phyloP scores from a whole-genome alignment of 352 stramenopile species.

The Pythium vanterpoolii region DNA sequence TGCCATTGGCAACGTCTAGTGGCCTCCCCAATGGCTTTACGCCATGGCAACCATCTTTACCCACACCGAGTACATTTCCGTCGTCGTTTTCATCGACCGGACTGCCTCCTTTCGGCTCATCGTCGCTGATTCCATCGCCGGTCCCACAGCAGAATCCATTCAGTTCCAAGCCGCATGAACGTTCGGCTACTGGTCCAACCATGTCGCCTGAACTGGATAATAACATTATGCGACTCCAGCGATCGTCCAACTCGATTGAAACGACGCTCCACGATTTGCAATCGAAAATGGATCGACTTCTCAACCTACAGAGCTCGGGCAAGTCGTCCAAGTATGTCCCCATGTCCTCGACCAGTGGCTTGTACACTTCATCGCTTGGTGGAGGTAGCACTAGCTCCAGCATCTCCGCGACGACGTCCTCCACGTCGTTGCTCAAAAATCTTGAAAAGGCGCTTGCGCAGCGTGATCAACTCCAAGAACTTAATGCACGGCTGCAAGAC shows the following conservation, averaged over 20 bases:
- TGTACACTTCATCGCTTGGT: constrained; percentile 34
- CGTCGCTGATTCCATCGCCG: constrained; percentile 20
- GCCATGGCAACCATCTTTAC: constrained; percentile 16
- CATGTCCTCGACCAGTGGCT: constrained; percentile 20
- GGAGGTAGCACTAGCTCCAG: constrained; percentile 1
- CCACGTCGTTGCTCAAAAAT: constrained; percentile 58
- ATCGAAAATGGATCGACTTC: constrained; percentile 74
- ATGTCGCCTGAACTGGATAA: constrained; percentile 47
- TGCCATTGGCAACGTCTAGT: neutral
- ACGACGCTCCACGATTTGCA: constrained; percentile 68
- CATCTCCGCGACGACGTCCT: constrained; percentile 12
- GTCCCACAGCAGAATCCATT: constrained; percentile 30
- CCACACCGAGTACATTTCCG: constrained; percentile 6
- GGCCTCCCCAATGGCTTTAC: constrained; percentile 11
- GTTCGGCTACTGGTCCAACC: constrained; percentile 4
- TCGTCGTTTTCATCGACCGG: constrained; percentile 9
- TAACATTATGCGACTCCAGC: constrained; percentile 62
- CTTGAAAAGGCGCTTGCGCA: constrained; percentile 70
- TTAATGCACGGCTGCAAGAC: constrained; percentile 45
- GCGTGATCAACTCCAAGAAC: constrained; percentile 61
- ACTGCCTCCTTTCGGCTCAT: constrained; percentile 11
- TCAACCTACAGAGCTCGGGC: constrained; percentile 52
- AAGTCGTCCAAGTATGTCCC: constrained; percentile 44
- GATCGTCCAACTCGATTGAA: constrained; percentile 78
- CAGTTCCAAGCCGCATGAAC: constrained; percentile 12